phyloP scores from a whole-genome alignment of 441 rosid genomes.

The Jatropha multifida region DNA sequence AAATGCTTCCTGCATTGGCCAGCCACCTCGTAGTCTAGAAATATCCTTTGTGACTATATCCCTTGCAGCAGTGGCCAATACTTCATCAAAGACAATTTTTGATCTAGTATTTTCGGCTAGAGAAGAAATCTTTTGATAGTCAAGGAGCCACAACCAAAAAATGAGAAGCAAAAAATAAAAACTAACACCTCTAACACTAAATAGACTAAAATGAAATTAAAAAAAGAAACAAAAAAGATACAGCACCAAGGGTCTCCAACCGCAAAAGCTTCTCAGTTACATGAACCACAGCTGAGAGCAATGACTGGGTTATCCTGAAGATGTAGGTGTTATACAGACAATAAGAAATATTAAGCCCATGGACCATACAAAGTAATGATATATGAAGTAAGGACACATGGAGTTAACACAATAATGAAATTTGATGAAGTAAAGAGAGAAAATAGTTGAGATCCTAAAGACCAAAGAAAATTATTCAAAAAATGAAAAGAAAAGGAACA shows the following conservation, averaged over 20 bases:
- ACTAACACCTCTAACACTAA: constrained; percentile 16
- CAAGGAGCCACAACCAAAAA: constrained; percentile 37
- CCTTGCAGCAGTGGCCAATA: constrained; percentile 82
- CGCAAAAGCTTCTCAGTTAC: constrained; percentile 92
- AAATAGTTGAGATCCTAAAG: neutral
- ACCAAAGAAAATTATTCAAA: neutral
- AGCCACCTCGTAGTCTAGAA: constrained; percentile 97
- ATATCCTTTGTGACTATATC: constrained; percentile 95
- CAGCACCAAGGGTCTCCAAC: constrained; percentile 93
- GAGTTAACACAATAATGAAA: neutral
- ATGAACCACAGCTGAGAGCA: constrained; percentile 89
- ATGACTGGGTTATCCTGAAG: constrained; percentile 88
- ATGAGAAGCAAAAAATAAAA: constrained; percentile 16
- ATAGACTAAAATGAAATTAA: constrained; percentile 17
- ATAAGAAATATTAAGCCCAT: neutral
- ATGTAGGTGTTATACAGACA: neutral
- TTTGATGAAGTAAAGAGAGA: neutral
- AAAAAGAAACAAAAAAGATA: constrained; percentile 46
- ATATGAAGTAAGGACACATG: neutral
- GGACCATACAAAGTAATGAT: neutral
- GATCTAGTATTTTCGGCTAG: constrained; percentile 87
- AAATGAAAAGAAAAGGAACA: too few relatives aligned
- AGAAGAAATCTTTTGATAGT: constrained; percentile 65
- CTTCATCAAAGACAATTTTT: constrained; percentile 80
- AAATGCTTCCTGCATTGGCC: constrained; percentile 99